Percentiles rank a stretch among this genome's conserved stretches.
Conservation (phyloP, 2,329 filamentous ascomycete species). For the Celoporthe dispersa region DNA sequence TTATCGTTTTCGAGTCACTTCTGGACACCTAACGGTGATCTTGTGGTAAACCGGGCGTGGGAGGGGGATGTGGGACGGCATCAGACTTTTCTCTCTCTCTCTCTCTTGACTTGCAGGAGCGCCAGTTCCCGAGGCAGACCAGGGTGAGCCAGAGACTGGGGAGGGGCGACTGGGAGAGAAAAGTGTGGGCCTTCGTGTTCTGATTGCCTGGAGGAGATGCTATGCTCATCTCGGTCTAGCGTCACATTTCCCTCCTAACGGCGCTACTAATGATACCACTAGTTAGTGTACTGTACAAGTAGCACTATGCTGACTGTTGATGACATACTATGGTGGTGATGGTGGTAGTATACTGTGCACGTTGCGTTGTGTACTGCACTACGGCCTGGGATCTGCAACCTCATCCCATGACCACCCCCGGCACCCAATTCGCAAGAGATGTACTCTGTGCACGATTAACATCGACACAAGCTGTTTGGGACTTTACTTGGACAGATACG, state of each 20-base stretch:
- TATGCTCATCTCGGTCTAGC: background rate
- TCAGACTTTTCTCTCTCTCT: background rate
- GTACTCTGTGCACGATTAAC: too few species aligned
- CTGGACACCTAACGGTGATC: background rate
- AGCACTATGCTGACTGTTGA: too few species aligned
- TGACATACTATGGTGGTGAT: too few species aligned
- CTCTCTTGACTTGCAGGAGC: background rate
- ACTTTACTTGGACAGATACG: too few species aligned
- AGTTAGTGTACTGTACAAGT: background rate
- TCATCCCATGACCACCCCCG: too few species aligned
- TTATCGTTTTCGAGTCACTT: background rate
- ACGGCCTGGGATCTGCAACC: too few species aligned
- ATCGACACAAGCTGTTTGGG: too few species aligned
- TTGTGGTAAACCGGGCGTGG: background rate
- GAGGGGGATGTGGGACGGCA: background rate
- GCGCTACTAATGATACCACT: background rate
- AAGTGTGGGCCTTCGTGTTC: background rate
- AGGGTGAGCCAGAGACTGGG: background rate
- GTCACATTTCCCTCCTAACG: background rate
- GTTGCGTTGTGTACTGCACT: too few species aligned
- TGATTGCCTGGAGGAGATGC: background rate
- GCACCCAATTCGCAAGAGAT: too few species aligned
- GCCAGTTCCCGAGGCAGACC: conserved; percentile 1
- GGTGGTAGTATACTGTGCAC: too few species aligned
- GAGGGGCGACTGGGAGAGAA: background rate